Evolutionary conservation across 257 asterid genomes (phyloP), one percentile per base, ranked within the genome.

Genomic region (Rehmannia glutinosa): DNA sequence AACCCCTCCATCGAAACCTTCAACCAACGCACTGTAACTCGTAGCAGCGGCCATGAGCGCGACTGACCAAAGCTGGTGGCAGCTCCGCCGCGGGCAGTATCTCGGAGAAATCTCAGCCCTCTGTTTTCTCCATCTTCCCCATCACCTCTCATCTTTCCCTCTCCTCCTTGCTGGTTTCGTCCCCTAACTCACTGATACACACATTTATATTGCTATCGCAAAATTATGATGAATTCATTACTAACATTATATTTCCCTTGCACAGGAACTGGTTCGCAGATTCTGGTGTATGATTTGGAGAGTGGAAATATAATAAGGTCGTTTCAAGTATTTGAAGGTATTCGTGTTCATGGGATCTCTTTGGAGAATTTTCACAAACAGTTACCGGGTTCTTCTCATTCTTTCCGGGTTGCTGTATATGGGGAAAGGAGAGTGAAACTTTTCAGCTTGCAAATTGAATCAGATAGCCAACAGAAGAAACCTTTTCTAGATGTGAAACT

Each of bases 41-140:
- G 24, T 27, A 15, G 71, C 72, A 16, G 33, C 58, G 47, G 72
- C 73, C 30, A 75, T 75, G 88, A 71, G 36, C 51, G 62, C 73
- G 72, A 41, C 66, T 41, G 82, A 54, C 69, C 68, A 52, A 41
- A 56, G 52, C 50, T 69, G 39, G 23, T 77, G 81, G 75, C 70
- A 45, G 53, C 86, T 88, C 70, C 77, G 67, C 25, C 73, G 85
- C 28, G 92, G 97, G 28, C 81, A 75, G 47, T 93, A 93, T 81
- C 80, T 93, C 10, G 98, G 98, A 64, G 98, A 93, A 50, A 85
- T 90, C 42, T 90, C 98, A 4, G 98, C 98, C 13, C 90, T 93
- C 56, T 88, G 94, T 69, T 88, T 93, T 73, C 87, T 93, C 62
- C 90, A 80, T 25, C 89, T 84, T 57, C 96, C 97, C 11, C 61